Base-by-base conservation (phyloP, 139 green algal genomes). In the Chlamydomonas eustigma region DNA sequence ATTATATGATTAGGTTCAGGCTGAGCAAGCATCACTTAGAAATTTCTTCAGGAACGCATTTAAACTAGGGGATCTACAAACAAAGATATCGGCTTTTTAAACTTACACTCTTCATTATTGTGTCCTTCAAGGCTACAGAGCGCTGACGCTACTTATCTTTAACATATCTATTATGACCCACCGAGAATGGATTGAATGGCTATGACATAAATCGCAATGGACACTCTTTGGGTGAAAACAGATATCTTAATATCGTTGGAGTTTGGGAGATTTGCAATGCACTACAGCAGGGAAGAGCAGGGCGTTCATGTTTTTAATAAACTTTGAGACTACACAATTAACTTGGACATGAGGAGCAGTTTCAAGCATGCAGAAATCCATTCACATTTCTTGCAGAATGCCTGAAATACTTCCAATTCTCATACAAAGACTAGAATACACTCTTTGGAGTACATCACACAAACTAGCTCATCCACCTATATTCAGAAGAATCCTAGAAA, bases 151-250 rank as follows among this genome's bases (percentile, higher is more conserved):
- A n/a, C n/a, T n/a, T n/a, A n/a, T n/a, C n/a, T n/a, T n/a, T n/a
- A n/a, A n/a, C n/a, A n/a, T n/a, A n/a, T n/a, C n/a, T n/a, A n/a
- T 58, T 58, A 18, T 18, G 12, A 18, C 44, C 44, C 44, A 81
- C 89, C 93, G 3, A 94, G 44, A 4, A 97, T 92, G 2, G 93
- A 91, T 33, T 86, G 81, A 22, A 98, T 78, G 22, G 91, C 91
- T 77, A 98, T 97, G 52, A 96, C 76, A 85, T 98, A 98, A 4
- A 96, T 85, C 0, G 90, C 80, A 69, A 98, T 89, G 4, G 88
- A 91, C 4, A 88, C 84, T 0, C 93, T 83, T 39, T 93, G 37
- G 71, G 87, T 90, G 52, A 35, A 68, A 28, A 31, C 22, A 28
- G 12, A 31, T 22, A 28, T 68, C 18, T 35, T 68, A 28, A 68